These are phyloP conservation scores for Mortierella sp. DNA, from an alignment of 371 early-diverging fungal species.

Conservation along the genomic window DNA sequence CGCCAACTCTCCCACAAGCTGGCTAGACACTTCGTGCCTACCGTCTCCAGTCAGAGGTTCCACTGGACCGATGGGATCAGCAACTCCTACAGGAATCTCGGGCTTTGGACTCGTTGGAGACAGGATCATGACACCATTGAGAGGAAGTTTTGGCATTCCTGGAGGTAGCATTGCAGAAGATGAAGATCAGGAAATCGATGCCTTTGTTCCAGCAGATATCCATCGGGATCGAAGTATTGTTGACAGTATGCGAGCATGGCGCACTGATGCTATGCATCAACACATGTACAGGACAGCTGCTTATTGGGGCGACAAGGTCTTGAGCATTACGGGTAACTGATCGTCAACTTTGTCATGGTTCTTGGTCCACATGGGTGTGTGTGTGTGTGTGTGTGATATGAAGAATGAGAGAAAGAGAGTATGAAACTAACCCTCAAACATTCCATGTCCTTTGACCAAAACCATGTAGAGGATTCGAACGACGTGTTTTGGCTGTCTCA, in stretches of 20 bases:
- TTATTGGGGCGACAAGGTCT: slow-evolving; percentile 71
- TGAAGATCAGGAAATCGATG: slow-evolving; percentile 4
- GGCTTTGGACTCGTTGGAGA: slow-evolving; percentile 17
- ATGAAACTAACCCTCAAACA: no score
- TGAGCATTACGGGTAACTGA: slow-evolving; percentile 62
- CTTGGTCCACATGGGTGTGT: no score
- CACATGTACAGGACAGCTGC: slow-evolving; percentile 64
- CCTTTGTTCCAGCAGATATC: slow-evolving; percentile 22
- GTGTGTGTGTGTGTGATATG: no score
- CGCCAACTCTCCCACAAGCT: slow-evolving; percentile 32
- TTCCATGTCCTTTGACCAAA: background rate
- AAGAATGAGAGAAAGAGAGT: no score
- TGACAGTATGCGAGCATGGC: slow-evolving; percentile 60
- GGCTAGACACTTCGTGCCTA: slow-evolving; percentile 26
- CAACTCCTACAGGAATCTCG: background rate
- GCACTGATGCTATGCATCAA: slow-evolving; percentile 63
- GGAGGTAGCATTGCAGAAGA: slow-evolving; percentile 4
- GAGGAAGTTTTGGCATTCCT: slow-evolving; percentile 1
- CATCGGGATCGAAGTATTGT: slow-evolving; percentile 26
- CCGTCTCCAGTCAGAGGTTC: slow-evolving; percentile 25
- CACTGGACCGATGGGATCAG: background rate
- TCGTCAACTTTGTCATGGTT: background rate
- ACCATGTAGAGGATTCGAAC: slow-evolving; percentile 59
- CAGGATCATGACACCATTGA: background rate
- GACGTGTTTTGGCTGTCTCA: slow-evolving; percentile 72